These are phyloP conservation scores for Byssochlamys sp. DNA, from an alignment of 2,329 filamentous ascomycete genomes.

Conservation along the genomic window DNA sequence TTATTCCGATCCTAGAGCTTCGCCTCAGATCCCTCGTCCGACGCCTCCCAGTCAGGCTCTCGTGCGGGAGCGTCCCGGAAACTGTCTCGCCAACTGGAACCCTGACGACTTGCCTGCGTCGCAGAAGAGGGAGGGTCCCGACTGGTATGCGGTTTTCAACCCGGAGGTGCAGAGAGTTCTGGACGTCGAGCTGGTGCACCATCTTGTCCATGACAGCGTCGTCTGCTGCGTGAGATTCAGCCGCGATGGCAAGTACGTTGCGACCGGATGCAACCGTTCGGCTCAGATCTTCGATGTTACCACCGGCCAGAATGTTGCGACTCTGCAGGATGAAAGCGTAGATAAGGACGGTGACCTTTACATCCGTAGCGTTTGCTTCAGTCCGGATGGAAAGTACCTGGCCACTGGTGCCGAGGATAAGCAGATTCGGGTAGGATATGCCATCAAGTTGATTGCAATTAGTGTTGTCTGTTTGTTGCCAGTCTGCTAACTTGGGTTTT, in stretches of 20 bases:
- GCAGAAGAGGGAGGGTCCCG: conserved; percentile 76
- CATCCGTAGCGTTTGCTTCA: conserved; percentile 97
- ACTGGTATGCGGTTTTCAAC: conserved; percentile 98
- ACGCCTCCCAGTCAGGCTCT: conserved; percentile 54
- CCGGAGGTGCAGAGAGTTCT: conserved; percentile 77
- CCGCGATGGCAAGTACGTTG: conserved; percentile 86
- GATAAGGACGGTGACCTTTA: conserved; percentile 88
- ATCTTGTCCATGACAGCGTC: conserved; percentile 84
- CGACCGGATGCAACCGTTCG: conserved; percentile 94
- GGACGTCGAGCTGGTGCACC: conserved; percentile 90
- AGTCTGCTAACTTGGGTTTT: not conserved
- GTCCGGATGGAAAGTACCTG: conserved; percentile 84
- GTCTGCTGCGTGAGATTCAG: conserved; percentile 98
- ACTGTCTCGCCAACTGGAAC: conserved; percentile 75
- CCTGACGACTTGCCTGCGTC: conserved; percentile 73
- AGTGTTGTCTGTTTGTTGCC: conserved; percentile 1
- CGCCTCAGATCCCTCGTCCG: conserved; percentile 78
- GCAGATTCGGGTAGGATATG: conserved; percentile 67
- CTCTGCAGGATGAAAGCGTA: conserved; percentile 78
- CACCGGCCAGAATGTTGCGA: conserved; percentile 76
- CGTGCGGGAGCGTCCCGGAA: conserved; percentile 47
- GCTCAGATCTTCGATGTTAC: conserved; percentile 97
- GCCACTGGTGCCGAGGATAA: conserved; percentile 97
- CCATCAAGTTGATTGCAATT: not conserved
- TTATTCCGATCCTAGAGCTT: conserved; percentile 72